Base-by-base conservation (phyloP, 306 rosid genomes). In the Astragalus membranaceus region DNA sequence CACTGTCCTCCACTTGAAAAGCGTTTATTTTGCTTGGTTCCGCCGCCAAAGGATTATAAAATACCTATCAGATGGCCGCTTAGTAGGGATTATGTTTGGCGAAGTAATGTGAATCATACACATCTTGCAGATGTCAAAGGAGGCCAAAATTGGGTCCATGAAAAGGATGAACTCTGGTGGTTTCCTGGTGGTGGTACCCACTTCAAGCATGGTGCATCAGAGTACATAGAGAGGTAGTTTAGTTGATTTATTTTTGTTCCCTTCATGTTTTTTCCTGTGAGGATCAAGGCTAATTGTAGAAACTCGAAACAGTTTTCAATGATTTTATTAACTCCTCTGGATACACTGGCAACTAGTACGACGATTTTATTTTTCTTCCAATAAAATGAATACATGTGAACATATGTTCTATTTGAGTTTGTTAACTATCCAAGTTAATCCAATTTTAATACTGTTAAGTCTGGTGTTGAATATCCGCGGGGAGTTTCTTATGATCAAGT, bases 131-230 rank as follows among this genome's bases (percentile, higher is more conserved):
- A 90, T 64, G 99, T 91, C 75, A 94, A 91, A 74, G 97, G 99
- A 57, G 99, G 99, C 39, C 99, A 94, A 81, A 94, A 94, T 78
- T 94, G 97, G 97, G 96, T 94, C 70, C 99, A 94, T 74, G 86
- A 76, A 61, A 87, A 82, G 89, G 86, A 83, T 76, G 81, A 80
- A 57, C 86, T 91, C 9, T 87, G 99, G 97, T 90, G 96, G 97
- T 94, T 94, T 84, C 98, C 98, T 1, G 98, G 98, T 36, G 99
- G 99, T 47, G 97, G 99, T 78, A 91, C 97, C 63, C 99, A 94
- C 84, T 94, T 94, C 84, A 94, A 94, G 85, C 84, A 88, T 47
- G 97, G 99, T 11, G 97, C 99, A 26, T 39, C 95, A 7, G 96
- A 91, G 72, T 94, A 94, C 80, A 94, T 91, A 54, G 83, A 87